Evolutionary conservation across 2,329 filamentous ascomycete species (phyloP), one percentile per base, ranked within the genome.

Genomic region (Colletotrichum sp.): DNA sequence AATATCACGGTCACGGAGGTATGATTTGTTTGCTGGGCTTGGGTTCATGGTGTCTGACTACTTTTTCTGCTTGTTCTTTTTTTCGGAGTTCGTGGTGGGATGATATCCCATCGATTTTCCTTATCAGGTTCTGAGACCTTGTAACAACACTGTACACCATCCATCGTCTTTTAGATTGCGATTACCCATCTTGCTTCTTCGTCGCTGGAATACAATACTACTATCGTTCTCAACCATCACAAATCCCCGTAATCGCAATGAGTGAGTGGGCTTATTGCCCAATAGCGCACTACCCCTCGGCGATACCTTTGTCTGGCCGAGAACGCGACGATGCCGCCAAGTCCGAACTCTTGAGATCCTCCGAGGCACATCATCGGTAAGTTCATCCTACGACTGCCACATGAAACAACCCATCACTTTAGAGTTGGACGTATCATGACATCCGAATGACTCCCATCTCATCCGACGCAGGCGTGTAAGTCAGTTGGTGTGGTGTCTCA

Each of bases 1-100:
- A 73, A 48, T 60, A 26, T 69, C 21, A 73, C 73, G 70, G 58
- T 73, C 36, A 60, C 34, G 62, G 58, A 69, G 70, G 70, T 60
- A 18, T 73, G 26, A 67, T 67, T 18, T 10, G 15, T 28, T 21
- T 61, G 24, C 30, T 16, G 55, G 32, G 26, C 9, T 21, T 56
- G 8, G n/a, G 16, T 21, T 4, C 21, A 21, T 8, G 58, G 58
- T n/a, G 15, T 62, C 7, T 18, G n/a, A 21, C 6, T 13, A 4
- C 43, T 61, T 30, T 60, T 30, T 36, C 30, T 36, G 30, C 55
- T 58, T n/a, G 34, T 64, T 24, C 8, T 48, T 18, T 1, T 32
- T 60, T 58, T 65, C 26, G n/a, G 43, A 52, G 58, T 34, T 62
- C 6, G 13, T 15, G 16, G 38, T 26, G 56, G 67, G 36, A 55